Conservation (phyloP, 208 protist genomes). For the Wallacemonas sp. region DNA sequence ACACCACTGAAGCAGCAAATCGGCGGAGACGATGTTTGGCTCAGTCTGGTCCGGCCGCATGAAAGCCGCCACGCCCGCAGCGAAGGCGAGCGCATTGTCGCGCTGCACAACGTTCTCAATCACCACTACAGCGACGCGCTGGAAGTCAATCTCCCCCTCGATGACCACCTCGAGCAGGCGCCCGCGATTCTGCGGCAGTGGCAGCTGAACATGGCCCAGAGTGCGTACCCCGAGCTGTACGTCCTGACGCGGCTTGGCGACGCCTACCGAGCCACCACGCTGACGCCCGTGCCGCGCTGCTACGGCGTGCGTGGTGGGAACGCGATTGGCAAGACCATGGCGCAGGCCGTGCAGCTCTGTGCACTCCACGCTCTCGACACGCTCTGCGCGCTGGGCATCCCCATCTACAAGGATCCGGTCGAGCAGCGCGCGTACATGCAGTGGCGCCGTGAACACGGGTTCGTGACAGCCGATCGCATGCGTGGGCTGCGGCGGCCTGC, state of each 20-base stretch:
- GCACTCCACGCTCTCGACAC: constrained; percentile 76
- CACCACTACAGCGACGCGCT: constrained; percentile 43
- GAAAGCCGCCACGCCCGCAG: constrained; percentile 29
- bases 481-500: constrained; percentile 26
- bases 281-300: constrained; percentile 57
- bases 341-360: constrained; percentile 65
- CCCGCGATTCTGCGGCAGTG: constrained; percentile 46
- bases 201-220: constrained; percentile 62
- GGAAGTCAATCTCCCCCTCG: constrained; percentile 63
- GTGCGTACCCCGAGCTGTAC: constrained; percentile 63
- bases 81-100: constrained; percentile 60
- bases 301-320: constrained; percentile 74
- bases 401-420: constrained; percentile 46
- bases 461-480: constrained; percentile 36
- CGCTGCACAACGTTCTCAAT: constrained; percentile 54
- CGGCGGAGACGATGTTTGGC: constrained; percentile 68
- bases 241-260: constrained; percentile 71
- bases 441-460: constrained; percentile 32
- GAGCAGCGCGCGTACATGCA: constrained; percentile 47
- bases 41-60: constrained; percentile 15
- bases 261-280: constrained; percentile 66
- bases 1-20: constrained; percentile 75
- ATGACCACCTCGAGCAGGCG: constrained; percentile 58
- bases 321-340: constrained; percentile 49
- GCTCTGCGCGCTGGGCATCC: constrained; percentile 50